Evolutionary conservation across 208 protist species (phyloP).

Genomic region (Sergeia podlipaevii): DNA sequence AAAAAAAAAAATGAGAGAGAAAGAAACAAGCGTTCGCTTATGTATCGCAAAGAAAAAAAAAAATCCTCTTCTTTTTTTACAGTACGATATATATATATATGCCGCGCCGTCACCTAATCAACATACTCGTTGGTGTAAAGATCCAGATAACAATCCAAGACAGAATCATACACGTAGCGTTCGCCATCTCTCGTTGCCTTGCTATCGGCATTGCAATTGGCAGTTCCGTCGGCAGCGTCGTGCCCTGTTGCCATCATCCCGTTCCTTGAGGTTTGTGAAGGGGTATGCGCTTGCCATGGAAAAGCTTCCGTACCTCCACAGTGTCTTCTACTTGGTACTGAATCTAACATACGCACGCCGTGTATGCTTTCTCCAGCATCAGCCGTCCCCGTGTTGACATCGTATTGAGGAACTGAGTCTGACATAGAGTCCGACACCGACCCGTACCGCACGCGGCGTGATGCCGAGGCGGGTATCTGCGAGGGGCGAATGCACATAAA

Average conservation of each 20-base stretch:
- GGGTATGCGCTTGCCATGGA: background rate
- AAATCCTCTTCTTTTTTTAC: background rate
- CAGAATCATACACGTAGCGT: slow-evolving; percentile 67
- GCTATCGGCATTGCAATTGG: background rate
- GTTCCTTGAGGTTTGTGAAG: background rate
- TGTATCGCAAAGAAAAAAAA: background rate
- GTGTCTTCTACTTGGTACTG: background rate
- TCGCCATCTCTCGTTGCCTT: background rate
- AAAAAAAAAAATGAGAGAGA: background rate
- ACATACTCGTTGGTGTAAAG: slow-evolving; percentile 48
- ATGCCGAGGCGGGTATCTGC: background rate
- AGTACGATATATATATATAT: background rate
- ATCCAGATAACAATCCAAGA: slow-evolving; percentile 72
- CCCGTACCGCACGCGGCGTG: slow-evolving; percentile 5
- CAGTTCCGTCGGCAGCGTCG: background rate
- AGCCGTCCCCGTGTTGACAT: too few relatives aligned
- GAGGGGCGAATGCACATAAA: slow-evolving; percentile 1
- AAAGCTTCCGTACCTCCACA: background rate
- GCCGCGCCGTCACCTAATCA: background rate
- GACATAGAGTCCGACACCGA: too few relatives aligned
- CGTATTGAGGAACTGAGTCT: too few relatives aligned
- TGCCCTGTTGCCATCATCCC: background rate
- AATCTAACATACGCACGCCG: slow-evolving; percentile 6
- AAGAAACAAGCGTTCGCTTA: background rate
- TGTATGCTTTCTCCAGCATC: too few relatives aligned